Evolutionary conservation across 106 monocot species (phyloP).

Genomic region (Hemerocallis citrina): DNA sequence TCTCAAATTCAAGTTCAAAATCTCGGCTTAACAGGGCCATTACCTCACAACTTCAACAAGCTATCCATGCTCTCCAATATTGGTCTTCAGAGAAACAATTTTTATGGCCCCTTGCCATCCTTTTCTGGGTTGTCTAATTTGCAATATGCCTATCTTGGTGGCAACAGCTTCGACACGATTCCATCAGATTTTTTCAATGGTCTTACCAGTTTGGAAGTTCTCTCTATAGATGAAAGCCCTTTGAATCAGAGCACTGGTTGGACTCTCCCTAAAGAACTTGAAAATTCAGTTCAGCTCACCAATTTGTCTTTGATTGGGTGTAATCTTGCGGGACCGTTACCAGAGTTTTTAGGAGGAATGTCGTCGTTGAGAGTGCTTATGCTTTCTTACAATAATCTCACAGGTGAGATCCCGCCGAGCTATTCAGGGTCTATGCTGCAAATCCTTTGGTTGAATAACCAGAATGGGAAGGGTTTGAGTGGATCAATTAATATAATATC

Average conservation of each 20-base stretch:
- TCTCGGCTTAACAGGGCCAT: conserved; percentile 34
- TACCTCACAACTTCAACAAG: conserved; percentile 51
- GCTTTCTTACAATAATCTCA: conserved; percentile 39
- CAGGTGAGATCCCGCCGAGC: conserved; percentile 33
- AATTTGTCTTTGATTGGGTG: conserved; percentile 32
- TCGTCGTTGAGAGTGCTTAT: conserved; percentile 19
- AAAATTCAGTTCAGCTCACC: conserved; percentile 21
- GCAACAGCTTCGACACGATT: conserved; percentile 48
- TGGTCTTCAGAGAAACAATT: conserved; percentile 55
- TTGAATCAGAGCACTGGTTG: conserved; percentile 48
- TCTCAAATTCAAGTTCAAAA: conserved; percentile 54
- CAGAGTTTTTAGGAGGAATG: conserved; percentile 33
- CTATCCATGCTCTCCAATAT: conserved; percentile 43
- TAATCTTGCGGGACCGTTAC: conserved; percentile 32
- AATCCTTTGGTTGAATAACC: conserved; percentile 49
- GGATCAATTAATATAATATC: conserved; percentile 31
- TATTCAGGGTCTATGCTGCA: conserved; percentile 25
- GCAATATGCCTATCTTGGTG: conserved; percentile 35
- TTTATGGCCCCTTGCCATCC: conserved; percentile 41
- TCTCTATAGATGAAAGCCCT: conserved; percentile 40
- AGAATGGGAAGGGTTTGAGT: conserved; percentile 26
- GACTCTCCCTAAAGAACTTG: conserved; percentile 22
- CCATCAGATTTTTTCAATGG: conserved; percentile 61
- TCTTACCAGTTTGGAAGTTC: conserved; percentile 34
- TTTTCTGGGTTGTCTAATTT: conserved; percentile 44